phyloP scores from a whole-genome alignment of 805 yeast genomes.

The Debaryomyces tyrocola region DNA sequence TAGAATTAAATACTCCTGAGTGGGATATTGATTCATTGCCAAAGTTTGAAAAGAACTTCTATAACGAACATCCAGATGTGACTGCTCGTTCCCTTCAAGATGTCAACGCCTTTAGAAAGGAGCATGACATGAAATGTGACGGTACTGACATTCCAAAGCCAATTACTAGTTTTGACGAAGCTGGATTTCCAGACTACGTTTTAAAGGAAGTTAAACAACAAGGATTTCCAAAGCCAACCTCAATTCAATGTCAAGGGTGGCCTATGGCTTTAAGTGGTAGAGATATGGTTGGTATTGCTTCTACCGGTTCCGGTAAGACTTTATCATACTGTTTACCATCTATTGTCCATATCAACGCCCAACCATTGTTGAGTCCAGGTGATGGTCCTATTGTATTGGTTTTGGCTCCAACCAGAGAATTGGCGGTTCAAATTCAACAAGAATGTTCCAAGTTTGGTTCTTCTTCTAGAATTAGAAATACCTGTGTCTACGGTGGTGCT shows the following conservation, averaged over 20 bases:
- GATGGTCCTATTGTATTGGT: conserved; percentile 97
- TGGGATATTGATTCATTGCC: conserved; percentile 81
- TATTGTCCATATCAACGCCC: conserved; percentile 97
- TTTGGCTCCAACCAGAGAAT: conserved; percentile 97
- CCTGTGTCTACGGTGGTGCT: conserved; percentile 99
- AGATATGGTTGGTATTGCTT: conserved; percentile 98
- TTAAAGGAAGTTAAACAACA: conserved; percentile 83
- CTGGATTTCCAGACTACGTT: conserved; percentile 96
- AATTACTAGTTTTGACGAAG: conserved; percentile 88
- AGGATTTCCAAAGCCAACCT: conserved; percentile 94
- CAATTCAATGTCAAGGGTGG: conserved; percentile 99
- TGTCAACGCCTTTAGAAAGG: conserved; percentile 71
- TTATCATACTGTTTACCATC: conserved; percentile 95
- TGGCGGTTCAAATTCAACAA: conserved; percentile 95
- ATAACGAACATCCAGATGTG: conserved; percentile 81
- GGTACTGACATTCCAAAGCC: conserved; percentile 94
- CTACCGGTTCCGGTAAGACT: conserved; percentile 99
- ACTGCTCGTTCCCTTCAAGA: conserved; percentile 73
- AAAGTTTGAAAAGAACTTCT: conserved; percentile 92
- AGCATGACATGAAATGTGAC: conserved; percentile 78
- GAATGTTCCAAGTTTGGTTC: conserved; percentile 95
- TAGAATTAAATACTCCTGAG: conserved; percentile 65
- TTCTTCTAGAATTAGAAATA: conserved; percentile 90
- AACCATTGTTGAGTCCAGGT: conserved; percentile 87
- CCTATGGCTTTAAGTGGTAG: conserved; percentile 99